Base-by-base conservation (phyloP, 75 land plant species). In the Pinus tabuliformis region DNA sequence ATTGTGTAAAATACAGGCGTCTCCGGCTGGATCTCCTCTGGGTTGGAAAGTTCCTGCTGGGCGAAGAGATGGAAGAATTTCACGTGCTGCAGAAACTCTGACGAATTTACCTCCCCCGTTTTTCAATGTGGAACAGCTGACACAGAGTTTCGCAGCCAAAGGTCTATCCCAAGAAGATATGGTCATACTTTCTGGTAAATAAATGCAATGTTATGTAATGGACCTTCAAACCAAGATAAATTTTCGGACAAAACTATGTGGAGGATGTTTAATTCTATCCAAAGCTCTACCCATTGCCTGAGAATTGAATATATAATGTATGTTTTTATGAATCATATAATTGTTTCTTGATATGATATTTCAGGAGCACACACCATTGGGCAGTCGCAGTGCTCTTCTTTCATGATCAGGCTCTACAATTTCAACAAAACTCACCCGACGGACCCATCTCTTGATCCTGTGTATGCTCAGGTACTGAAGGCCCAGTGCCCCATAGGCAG, bases 161-260 rank as follows among this genome's bases (percentile, higher is more conserved):
- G 84, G 84, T 3, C 63, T 87, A 16, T 56, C 62, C 7, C 52
- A 62, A 20, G 73, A 71, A 11, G 91, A 89, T 14, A 79, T 89
- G 84, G 91, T 89, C 5, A 78, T 76, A n/a, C 86, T 87, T 2
- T 86, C 86, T 45, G 89, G 86, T 82, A 62, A 5, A 75, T 56
- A 33, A 33, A 33, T 33, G 33, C 33, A 3, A 21, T 16, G 6
- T 6, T 62, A 62, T 26, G 77, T 76, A 33, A 4, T 33, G 24
- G 33, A 1, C 33, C 33, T 33, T 33, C 33, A 33, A 33, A 33
- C 33, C 33, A 1, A 33, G 33, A 33, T 1, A 33, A 33, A 33
- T 33, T 33, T 33, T 33, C 1, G 33, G 33, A 33, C 2, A 33
- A 30, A 30, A 30, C 30, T 30, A 2, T 33, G 33, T 33, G 33